These are phyloP conservation scores for Colletotrichum sansevieriae DNA, from an alignment of 2,329 filamentous ascomycete genomes.

Conservation along the genomic window DNA sequence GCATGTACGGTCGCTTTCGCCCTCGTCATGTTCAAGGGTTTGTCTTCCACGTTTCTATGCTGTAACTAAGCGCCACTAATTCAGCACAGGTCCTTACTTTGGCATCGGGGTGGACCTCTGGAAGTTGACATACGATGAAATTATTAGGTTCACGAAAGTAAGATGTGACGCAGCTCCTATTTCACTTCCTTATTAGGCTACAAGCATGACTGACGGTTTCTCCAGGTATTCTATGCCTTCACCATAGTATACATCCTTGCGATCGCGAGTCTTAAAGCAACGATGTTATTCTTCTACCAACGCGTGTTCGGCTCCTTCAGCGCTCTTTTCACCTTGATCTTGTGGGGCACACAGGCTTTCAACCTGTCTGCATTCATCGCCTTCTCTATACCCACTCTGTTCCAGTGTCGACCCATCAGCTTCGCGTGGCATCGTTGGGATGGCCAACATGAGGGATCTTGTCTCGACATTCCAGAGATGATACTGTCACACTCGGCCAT, in stretches of 20 bases:
- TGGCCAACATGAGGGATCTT: constrained; percentile 46
- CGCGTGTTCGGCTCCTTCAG: constrained; percentile 52
- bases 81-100: not conserved
- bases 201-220: not conserved
- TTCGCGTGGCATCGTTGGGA: constrained; percentile 59
- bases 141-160: constrained; percentile 22
- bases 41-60: too few relatives aligned
- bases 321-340: constrained; percentile 44
- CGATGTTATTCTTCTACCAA: constrained; percentile 54
- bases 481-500: constrained; percentile 56
- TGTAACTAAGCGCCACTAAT: too few relatives aligned
- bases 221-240: constrained; percentile 32
- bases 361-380: constrained; percentile 39
- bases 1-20: not conserved
- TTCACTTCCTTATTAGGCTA: fast-evolving
- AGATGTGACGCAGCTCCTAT: not conserved
- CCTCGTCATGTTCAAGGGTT: not conserved
- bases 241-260: constrained; percentile 42
- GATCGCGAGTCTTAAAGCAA: constrained; percentile 55
- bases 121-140: constrained; percentile 10
- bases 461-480: constrained; percentile 53
- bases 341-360: constrained; percentile 43
- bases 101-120: constrained; percentile 22
- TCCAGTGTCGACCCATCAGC: constrained; percentile 57
- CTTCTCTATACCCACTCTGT: constrained; percentile 52